phyloP scores from a whole-genome alignment of 2,329 filamentous ascomycete species.

The Neopestalotiopsis rosae region DNA sequence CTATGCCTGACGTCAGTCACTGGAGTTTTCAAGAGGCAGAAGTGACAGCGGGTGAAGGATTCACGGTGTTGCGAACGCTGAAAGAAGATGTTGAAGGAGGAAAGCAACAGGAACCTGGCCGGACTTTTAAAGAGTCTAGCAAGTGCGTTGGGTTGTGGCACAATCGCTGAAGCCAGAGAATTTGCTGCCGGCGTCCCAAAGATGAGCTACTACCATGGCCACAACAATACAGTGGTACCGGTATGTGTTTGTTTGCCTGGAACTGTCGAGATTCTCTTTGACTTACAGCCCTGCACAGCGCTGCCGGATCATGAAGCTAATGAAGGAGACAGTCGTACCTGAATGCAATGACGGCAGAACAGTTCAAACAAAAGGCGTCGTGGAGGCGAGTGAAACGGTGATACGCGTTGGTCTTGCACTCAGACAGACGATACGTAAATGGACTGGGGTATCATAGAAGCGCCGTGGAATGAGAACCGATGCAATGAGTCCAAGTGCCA shows the following conservation, averaged over 20 bases:
- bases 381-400: not conserved
- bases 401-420: not conserved
- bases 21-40: not conserved
- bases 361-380: not conserved
- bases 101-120: not conserved
- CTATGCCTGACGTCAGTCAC: constrained; percentile 4
- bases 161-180: too few relatives aligned
- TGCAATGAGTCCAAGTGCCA: not conserved
- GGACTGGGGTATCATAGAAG: constrained; percentile 16
- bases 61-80: not conserved
- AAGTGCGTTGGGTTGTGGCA: too few relatives aligned
- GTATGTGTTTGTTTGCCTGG: not conserved
- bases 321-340: not conserved
- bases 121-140: too few relatives aligned
- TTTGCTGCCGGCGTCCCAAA: too few relatives aligned
- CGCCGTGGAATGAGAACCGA: constrained; percentile 2
- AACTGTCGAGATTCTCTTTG: not conserved
- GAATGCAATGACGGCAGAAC: not conserved
- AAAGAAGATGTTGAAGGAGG: not conserved
- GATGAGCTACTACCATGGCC: too few relatives aligned
- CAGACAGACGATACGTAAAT: not conserved
- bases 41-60: not conserved
- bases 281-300: not conserved
- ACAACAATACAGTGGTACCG: not conserved
- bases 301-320: not conserved